Percentiles rank a stretch among this genome's conserved stretches.
Evolutionary conservation across 1,284 basidiomycete genomes (phyloP).

Genomic region (Malassezia restricta): DNA sequence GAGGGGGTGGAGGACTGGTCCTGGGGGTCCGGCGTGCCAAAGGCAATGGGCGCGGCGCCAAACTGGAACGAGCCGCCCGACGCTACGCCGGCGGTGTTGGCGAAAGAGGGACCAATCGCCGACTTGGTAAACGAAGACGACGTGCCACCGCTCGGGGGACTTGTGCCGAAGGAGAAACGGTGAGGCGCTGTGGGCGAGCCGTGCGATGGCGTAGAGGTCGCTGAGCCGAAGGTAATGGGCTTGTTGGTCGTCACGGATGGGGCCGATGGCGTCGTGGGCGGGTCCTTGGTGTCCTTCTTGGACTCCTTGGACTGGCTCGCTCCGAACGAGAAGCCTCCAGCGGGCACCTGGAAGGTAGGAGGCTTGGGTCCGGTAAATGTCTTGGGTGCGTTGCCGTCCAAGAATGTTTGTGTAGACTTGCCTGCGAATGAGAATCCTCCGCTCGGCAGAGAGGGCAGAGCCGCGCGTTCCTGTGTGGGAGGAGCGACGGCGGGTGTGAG

Average conservation of each 20-base stretch:
- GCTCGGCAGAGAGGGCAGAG: neutral
- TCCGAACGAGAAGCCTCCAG: slow-evolving; percentile 15
- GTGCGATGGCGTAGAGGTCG: neutral
- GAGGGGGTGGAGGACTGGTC: too few species aligned
- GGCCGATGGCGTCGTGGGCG: neutral
- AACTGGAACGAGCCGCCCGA: slow-evolving; percentile 11
- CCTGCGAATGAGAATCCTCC: slow-evolving; percentile 15
- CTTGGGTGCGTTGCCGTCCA: neutral
- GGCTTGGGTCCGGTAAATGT: neutral
- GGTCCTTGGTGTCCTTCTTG: neutral
- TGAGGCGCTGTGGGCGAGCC: slow-evolving; percentile 9
- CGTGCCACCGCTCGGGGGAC: neutral
- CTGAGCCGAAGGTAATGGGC: slow-evolving; percentile 13
- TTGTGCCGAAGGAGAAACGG: slow-evolving; percentile 15
- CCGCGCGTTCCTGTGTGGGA: too few species aligned
- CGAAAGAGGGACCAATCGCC: slow-evolving; percentile 12
- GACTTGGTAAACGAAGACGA: slow-evolving; percentile 10
- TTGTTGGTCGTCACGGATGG: neutral
- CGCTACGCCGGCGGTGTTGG: slow-evolving; percentile 10
- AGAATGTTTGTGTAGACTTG: neutral
- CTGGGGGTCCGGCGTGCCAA: neutral
- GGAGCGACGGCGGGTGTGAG: too few species aligned
- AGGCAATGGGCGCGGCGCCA: slow-evolving; percentile 9
- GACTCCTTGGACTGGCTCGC: neutral
- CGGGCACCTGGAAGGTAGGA: slow-evolving; percentile 9